Conservation (phyloP, 768 basidiomycete species). For the Gymnopilus junonius region DNA sequence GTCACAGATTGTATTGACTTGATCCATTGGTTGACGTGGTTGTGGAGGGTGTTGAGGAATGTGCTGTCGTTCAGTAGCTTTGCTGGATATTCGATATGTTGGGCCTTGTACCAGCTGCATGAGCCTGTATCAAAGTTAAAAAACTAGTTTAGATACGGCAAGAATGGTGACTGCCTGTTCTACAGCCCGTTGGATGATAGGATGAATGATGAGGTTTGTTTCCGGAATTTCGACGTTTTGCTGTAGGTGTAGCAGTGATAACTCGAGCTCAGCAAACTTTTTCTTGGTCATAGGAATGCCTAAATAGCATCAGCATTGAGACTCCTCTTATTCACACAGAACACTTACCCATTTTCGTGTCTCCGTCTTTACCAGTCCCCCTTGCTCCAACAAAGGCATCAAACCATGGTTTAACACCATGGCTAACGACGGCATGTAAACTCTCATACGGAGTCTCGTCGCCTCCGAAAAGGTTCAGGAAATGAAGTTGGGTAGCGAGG, state of each 20-base stretch:
- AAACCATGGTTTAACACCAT: slow-evolving; percentile 97
- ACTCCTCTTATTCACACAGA: not conserved
- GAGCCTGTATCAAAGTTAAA: slow-evolving; percentile 36
- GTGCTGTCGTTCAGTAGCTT: slow-evolving; percentile 83
- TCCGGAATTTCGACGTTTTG: slow-evolving; percentile 99
- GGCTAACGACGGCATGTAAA: slow-evolving; percentile 92
- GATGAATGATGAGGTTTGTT: slow-evolving; percentile 91
- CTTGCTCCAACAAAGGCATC: slow-evolving; percentile 94
- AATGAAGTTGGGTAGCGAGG: slow-evolving; percentile 85
- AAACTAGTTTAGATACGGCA: not conserved
- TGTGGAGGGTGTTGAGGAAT: slow-evolving; percentile 93
- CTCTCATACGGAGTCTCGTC: slow-evolving; percentile 95
- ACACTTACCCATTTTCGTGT: slow-evolving; percentile 73
- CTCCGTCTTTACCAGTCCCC: slow-evolving; percentile 72
- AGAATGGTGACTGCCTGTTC: slow-evolving; percentile 51
- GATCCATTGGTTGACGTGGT: slow-evolving; percentile 97
- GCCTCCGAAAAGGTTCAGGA: slow-evolving; percentile 89
- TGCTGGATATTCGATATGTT: slow-evolving; percentile 73
- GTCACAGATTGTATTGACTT: slow-evolving; percentile 97
- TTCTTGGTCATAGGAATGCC: slow-evolving; percentile 99
- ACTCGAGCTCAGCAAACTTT: slow-evolving; percentile 97
- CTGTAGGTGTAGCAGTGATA: slow-evolving; percentile 92
- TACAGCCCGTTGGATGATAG: slow-evolving; percentile 85
- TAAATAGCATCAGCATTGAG: slow-evolving; percentile 13
- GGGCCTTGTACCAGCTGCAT: slow-evolving; percentile 60